phyloP scores from a whole-genome alignment of 345 rosid species.

The Lepidium aucheri region DNA sequence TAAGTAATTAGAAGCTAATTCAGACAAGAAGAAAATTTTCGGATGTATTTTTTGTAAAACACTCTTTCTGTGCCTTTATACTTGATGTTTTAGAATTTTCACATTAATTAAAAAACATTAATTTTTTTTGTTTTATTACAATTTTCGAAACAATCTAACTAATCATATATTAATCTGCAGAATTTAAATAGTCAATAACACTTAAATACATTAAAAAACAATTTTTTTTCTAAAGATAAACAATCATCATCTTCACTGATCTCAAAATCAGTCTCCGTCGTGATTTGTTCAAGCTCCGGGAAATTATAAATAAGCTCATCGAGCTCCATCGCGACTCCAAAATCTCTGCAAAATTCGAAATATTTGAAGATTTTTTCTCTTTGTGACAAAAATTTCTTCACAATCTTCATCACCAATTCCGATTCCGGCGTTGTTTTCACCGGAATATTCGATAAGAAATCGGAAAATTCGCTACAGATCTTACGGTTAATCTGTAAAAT shows the following conservation, averaged over 20 bases:
- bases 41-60: too few relatives aligned
- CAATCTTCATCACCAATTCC: slow-evolving; percentile 32
- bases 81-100: too few relatives aligned
- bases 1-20: too few relatives aligned
- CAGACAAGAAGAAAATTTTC: too few relatives aligned
- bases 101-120: too few relatives aligned
- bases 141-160: too few relatives aligned
- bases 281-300: background rate
- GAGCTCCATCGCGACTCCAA: slow-evolving; percentile 34
- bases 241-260: background rate
- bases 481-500: slow-evolving; percentile 40
- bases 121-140: too few relatives aligned
- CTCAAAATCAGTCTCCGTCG: background rate
- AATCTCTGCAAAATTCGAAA: slow-evolving; percentile 39
- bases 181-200: too few relatives aligned
- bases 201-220: too few relatives aligned
- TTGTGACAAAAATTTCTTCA: slow-evolving; percentile 40
- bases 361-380: slow-evolving; percentile 34
- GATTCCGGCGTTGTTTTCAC: slow-evolving; percentile 25
- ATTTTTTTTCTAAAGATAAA: too few relatives aligned
- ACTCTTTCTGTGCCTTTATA: too few relatives aligned
- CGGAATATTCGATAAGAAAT: slow-evolving; percentile 24
- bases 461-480: slow-evolving; percentile 34
- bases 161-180: too few relatives aligned
- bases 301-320: slow-evolving; percentile 19